These are phyloP conservation scores for Neurospora sp. DNA, from an alignment of 495 filamentous ascomycete genomes.

Conservation along the genomic window DNA sequence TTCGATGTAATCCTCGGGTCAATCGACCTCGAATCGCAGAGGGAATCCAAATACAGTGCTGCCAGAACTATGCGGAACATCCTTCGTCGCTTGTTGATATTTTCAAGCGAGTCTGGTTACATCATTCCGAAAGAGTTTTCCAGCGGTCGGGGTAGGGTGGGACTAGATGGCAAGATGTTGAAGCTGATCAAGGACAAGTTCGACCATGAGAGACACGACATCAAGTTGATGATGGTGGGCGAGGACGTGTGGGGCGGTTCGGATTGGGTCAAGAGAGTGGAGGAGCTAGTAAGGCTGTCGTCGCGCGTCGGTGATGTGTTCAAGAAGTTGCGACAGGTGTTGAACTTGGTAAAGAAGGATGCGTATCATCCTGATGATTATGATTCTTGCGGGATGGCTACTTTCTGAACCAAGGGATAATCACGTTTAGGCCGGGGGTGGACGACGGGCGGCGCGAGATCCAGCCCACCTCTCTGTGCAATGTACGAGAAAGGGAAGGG, in stretches of 20 bases:
- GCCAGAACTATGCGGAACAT: neutral
- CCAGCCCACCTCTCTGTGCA: neutral
- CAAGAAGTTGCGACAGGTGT: neutral
- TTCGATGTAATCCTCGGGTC: neutral
- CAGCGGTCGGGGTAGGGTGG: neutral
- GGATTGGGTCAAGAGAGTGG: neutral
- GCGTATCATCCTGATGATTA: neutral
- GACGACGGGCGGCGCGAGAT: neutral
- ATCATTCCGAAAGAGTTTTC: rapidly evolving
- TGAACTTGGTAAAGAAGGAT: neutral
- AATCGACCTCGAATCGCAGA: neutral
- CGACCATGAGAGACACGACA: neutral
- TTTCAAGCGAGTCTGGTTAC: neutral
- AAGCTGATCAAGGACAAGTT: neutral
- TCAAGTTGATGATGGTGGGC: neutral
- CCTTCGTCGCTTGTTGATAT: neutral
- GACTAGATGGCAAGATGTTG: neutral
- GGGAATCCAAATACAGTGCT: neutral
- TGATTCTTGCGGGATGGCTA: neutral
- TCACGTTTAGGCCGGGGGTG: neutral
- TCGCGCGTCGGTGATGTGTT: neutral
- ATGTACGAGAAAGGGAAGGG: neutral
- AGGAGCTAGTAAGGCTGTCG: neutral
- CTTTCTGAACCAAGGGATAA: neutral
- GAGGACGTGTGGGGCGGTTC: neutral